phyloP scores from a whole-genome alignment of 169 alveolate species.

The Plasmodium knowlesi region DNA sequence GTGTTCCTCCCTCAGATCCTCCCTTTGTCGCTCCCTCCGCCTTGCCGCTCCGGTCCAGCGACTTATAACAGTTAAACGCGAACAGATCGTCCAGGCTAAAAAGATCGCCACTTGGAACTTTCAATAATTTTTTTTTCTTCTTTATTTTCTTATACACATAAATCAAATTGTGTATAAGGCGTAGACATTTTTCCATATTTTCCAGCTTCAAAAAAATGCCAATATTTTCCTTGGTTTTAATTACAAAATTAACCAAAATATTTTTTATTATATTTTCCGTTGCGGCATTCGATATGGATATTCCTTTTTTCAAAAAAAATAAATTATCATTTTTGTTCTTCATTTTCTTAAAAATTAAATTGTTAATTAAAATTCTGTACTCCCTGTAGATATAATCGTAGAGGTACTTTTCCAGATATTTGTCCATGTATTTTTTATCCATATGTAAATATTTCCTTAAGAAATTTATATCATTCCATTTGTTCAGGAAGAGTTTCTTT shows the following conservation, averaged over 20 bases:
- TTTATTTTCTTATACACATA: constrained; percentile 49
- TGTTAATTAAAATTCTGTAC: constrained; percentile 53
- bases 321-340: constrained; percentile 57
- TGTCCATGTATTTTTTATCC: constrained; percentile 22
- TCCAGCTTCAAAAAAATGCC: constrained; percentile 15
- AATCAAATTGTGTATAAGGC: constrained; percentile 13
- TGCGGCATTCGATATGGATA: constrained; percentile 3
- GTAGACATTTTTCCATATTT: constrained; percentile 49
- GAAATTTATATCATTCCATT: constrained; percentile 45
- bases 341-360: constrained; percentile 57
- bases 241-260: constrained; percentile 43
- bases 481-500: constrained; percentile 21
- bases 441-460: constrained; percentile 54
- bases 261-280: constrained; percentile 38
- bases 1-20: background rate
- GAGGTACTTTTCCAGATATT: constrained; percentile 32
- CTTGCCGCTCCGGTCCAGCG: background rate
- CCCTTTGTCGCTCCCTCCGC: background rate
- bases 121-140: constrained; percentile 30
- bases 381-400: constrained; percentile 37
- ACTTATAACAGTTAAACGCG: constrained; percentile 4
- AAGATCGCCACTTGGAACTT: background rate
- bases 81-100: constrained; percentile 33
- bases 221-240: constrained; percentile 58
- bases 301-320: constrained; percentile 42